Percentiles rank a stretch among this genome's conserved stretches.
Conservation (phyloP, 352 stramenopile species). For the Thraustochytrium sp. region DNA sequence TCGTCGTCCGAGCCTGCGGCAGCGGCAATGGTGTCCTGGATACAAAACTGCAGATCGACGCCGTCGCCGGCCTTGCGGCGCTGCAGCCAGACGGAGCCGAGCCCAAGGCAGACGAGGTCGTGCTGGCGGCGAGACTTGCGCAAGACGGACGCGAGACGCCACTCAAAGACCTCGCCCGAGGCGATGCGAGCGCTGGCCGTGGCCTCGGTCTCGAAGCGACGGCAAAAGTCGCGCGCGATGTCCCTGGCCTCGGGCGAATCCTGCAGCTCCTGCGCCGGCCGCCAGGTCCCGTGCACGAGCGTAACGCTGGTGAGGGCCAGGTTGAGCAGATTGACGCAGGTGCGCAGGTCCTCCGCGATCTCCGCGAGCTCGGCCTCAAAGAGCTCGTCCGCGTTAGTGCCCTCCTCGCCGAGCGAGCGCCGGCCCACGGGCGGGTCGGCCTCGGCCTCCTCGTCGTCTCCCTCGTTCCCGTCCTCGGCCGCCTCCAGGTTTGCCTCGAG, state of each 20-base stretch:
- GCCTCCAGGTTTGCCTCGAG: neutral
- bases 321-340: conserved; percentile 10
- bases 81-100: neutral
- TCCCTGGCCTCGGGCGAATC: neutral
- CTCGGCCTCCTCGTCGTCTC: neutral
- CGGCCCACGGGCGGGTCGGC: too few relatives aligned
- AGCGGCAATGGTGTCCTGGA: neutral
- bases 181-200: neutral
- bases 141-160: neutral
- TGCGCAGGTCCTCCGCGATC: conserved; percentile 1
- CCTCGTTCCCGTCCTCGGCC: neutral
- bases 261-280: neutral
- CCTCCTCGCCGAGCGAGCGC: neutral
- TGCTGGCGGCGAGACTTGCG: neutral
- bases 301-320: neutral
- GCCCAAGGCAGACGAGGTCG: neutral
- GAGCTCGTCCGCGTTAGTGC: neutral
- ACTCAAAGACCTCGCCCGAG: neutral
- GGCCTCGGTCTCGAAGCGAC: neutral
- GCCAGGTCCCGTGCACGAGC: neutral
- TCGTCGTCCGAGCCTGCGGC: too few relatives aligned
- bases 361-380: neutral
- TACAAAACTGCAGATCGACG: neutral
- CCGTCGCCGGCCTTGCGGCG: neutral
- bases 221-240: neutral